These are phyloP conservation scores for Claviceps monticola DNA, from an alignment of 2,329 filamentous ascomycete genomes.

Conservation along the genomic window DNA sequence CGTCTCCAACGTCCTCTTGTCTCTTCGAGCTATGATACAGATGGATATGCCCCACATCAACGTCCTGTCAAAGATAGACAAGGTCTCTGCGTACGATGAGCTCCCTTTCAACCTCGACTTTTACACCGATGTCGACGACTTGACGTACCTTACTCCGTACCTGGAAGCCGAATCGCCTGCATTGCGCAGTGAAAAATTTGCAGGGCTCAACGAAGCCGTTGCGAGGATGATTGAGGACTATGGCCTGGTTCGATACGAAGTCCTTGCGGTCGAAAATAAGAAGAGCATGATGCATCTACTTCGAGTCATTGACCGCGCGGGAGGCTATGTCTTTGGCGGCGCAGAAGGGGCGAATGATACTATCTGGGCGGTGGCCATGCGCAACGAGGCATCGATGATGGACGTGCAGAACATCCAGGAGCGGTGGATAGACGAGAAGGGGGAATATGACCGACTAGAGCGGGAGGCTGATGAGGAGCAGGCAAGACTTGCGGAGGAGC, in stretches of 20 bases:
- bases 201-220: slow-evolving; percentile 73
- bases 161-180: slow-evolving; percentile 66
- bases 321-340: slow-evolving; percentile 83
- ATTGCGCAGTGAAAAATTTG: slow-evolving; percentile 61
- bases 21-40: slow-evolving; percentile 91
- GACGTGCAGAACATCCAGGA: slow-evolving; percentile 87
- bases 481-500: slow-evolving; percentile 32
- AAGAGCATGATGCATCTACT: slow-evolving; percentile 90
- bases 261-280: slow-evolving; percentile 90
- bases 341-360: slow-evolving; percentile 89
- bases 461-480: slow-evolving; percentile 62
- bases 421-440: slow-evolving; percentile 84
- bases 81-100: slow-evolving; percentile 69
- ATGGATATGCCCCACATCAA: slow-evolving; percentile 96
- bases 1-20: slow-evolving; percentile 84
- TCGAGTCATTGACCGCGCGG: slow-evolving; percentile 77
- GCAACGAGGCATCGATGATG: slow-evolving; percentile 58
- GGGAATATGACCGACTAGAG: slow-evolving; percentile 74
- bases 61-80: slow-evolving; percentile 95
- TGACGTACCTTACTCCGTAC: slow-evolving; percentile 68
- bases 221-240: slow-evolving; percentile 81
- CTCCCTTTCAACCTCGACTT: slow-evolving; percentile 92
- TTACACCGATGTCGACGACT: slow-evolving; percentile 93
- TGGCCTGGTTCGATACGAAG: slow-evolving; percentile 80
- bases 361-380: slow-evolving; percentile 94